phyloP scores from a whole-genome alignment of 495 filamentous ascomycete species.

The Gamarada debralockiae region DNA sequence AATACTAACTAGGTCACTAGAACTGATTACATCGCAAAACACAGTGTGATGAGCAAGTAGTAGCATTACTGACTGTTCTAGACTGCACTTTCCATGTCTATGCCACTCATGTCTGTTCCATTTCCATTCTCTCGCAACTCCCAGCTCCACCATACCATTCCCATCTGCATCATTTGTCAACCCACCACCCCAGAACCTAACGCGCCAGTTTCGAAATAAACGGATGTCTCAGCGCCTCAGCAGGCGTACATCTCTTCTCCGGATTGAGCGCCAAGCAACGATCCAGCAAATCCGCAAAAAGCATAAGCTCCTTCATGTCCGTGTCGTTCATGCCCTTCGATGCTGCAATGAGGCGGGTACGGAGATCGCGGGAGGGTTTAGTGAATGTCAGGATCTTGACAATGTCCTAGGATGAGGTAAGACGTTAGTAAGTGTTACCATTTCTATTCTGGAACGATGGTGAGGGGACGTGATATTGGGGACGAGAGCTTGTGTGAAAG shows the following conservation, averaged over 20 bases:
- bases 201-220: constrained; percentile 51
- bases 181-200: no score
- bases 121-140: no score
- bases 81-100: no score
- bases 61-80: no score
- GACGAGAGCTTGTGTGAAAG: neutral
- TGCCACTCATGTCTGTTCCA: no score
- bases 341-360: constrained; percentile 68
- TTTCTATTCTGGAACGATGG: neutral
- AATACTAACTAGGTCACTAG: no score
- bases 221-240: constrained; percentile 83
- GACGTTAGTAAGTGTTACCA: no score
- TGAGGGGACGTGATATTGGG: constrained; percentile 6
- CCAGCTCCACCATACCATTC: no score
- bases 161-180: no score
- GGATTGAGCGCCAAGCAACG: constrained; percentile 85
- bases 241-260: constrained; percentile 85
- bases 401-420: constrained; percentile 40
- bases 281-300: constrained; percentile 84
- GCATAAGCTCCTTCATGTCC: constrained; percentile 72
- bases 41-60: no score
- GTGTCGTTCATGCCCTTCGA: constrained; percentile 68
- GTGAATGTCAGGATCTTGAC: constrained; percentile 67
- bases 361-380: constrained; percentile 79
- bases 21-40: no score